phyloP scores from a whole-genome alignment of 305 asterid genomes.

The Striga hermonthica region DNA sequence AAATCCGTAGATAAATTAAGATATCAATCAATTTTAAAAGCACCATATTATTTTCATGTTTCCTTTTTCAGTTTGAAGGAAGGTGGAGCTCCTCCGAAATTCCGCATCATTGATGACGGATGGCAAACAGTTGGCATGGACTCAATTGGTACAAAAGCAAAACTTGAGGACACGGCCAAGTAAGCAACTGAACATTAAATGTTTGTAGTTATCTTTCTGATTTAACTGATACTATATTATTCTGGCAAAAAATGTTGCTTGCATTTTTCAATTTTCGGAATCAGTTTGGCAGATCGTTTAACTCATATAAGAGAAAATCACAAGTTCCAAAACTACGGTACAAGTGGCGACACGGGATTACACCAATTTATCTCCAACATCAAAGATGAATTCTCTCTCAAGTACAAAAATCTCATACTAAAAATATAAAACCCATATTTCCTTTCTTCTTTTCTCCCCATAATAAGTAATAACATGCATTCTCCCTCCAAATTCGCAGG shows the following conservation, averaged over 20 bases:
- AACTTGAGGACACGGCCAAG: constrained; percentile 68
- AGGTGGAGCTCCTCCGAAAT: constrained; percentile 78
- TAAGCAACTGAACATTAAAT: constrained; percentile 32
- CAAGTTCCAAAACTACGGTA: constrained; percentile 50
- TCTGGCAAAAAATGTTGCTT: constrained; percentile 21
- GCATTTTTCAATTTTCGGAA: constrained; percentile 4
- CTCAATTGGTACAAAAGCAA: constrained; percentile 43
- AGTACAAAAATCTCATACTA: constrained; percentile 34
- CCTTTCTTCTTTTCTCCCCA: constrained; percentile 3
- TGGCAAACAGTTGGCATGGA: constrained; percentile 93
- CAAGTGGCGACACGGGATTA: constrained; percentile 43
- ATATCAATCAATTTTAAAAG: background rate
- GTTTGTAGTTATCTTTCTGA: too few relatives aligned
- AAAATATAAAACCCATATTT: constrained; percentile 2
- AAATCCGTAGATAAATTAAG: background rate
- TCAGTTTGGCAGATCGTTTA: constrained; percentile 72
- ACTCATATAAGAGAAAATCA: constrained; percentile 64
- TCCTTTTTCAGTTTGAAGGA: constrained; percentile 43
- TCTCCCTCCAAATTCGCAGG: constrained; percentile 36
- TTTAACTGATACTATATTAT: background rate
- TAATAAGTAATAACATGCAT: background rate
- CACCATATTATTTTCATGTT: background rate
- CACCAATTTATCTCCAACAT: constrained; percentile 54
- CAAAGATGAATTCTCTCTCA: constrained; percentile 56
- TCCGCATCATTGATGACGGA: constrained; percentile 83